A percentile compares a stretch with the other conserved stretches of the same genome.
Evolutionary conservation across 2,329 filamentous ascomycete species (phyloP).

Genomic region (Verticillium dahliae): DNA sequence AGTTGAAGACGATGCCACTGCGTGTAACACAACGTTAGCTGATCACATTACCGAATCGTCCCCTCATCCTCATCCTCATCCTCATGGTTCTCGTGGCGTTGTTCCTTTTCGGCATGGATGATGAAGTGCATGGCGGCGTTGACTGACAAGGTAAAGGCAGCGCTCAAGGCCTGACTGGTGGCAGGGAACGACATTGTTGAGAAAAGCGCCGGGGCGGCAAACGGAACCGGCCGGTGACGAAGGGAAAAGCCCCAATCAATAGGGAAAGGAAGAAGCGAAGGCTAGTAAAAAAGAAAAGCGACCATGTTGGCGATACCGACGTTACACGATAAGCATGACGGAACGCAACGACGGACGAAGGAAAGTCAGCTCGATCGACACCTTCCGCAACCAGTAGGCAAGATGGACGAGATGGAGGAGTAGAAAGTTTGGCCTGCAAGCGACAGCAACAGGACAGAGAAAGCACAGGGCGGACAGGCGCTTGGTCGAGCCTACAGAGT

Average conservation of each 20-base stretch:
- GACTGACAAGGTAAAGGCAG: constrained; percentile 49
- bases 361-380: not conserved
- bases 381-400: constrained; percentile 5
- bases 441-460: not conserved
- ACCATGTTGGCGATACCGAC: constrained; percentile 1
- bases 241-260: constrained; percentile 39
- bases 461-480: not conserved
- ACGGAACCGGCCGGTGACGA: constrained; percentile 20
- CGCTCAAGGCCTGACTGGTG: constrained; percentile 41
- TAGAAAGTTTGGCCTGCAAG: constrained; percentile 1
- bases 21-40: not conserved
- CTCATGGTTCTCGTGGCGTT: not conserved
- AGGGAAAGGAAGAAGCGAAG: constrained; percentile 25
- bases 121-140: not conserved
- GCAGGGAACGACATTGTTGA: constrained; percentile 37
- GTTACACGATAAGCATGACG: not conserved
- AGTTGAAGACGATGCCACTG: constrained; percentile 43
- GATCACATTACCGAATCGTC: not conserved
- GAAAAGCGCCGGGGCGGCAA: constrained; percentile 13
- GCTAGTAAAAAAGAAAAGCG: constrained; percentile 16
- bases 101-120: too few relatives aligned
- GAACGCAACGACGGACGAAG: not conserved
- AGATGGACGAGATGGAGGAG: constrained; percentile 10
- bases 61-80: too few relatives aligned
- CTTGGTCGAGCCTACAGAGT: not conserved